Evolutionary conservation across 148 eudicot genomes (phyloP), one percentile per base, ranked within the genome.

Genomic region (Mesembryanthemum crystallinum): DNA sequence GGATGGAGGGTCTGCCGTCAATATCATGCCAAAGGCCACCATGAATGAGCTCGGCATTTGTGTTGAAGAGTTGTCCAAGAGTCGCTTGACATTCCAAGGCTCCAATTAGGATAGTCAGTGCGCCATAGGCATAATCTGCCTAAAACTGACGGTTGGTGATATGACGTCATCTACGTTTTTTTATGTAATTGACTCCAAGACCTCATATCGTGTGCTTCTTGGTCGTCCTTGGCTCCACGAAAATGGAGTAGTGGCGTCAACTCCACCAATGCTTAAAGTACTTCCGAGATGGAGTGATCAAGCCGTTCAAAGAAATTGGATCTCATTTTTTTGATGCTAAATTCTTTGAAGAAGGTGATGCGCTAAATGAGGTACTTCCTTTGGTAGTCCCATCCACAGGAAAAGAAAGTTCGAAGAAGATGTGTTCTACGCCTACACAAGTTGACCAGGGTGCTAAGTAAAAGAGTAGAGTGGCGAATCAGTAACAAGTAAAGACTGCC

Each of bases 11-110:
- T 71, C 28, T 1, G 45, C 25, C 0, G 55, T 69, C 29, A 69
- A 49, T 59, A 69, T 74, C 30, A 63, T 74, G 77, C 70, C 33
- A 2, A 74, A 74, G 21, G 27, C 70, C 5, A 74, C 70, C 17
- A 74, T 74, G 77, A 64, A 1, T 0, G 67, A 73, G 9, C n/a
- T 73, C 2, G 76, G 55, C 7, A 73, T 73, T 17, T 10, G 5
- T 20, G 13, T 73, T 28, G 27, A 45, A 8, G 70, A 74, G 21
- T 13, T 74, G 0, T 64, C 77, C 18, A 47, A 23, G 7, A 43
- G 43, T 21, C 9, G 45, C 2, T 14, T 30, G 30, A 17, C 9
- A 18, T 21, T 71, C 28, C 62, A 74, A 5, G 28, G 62, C n/a
- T 49, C 32, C 35, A 74, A 32, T 23, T 5, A 45, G 3, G 8